A percentile compares a stretch with the other conserved stretches of the same genome.
Conservation (phyloP, 768 basidiomycete genomes). For the Rhizopogon rudus region DNA sequence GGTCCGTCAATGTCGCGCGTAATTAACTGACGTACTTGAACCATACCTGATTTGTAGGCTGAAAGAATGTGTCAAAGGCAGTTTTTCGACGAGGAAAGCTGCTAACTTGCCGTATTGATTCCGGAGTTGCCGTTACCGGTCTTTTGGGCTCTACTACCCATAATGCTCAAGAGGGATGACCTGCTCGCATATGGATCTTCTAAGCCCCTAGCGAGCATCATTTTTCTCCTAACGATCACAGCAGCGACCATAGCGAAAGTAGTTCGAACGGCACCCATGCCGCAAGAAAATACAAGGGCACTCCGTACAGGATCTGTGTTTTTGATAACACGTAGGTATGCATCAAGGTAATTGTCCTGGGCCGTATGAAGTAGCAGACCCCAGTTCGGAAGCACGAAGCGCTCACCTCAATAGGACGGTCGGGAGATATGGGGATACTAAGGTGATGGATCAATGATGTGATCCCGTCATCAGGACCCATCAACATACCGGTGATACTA, state of each 20-base stretch:
- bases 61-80: constrained; percentile 5
- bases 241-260: constrained; percentile 99
- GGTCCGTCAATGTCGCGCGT: constrained; percentile 10
- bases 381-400: not conserved
- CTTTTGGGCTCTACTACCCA: constrained; percentile 7
- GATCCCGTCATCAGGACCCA: not conserved
- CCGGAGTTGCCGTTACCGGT: constrained; percentile 29
- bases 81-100: not conserved
- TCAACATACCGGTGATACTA: constrained; percentile 68
- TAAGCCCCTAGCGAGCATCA: constrained; percentile 55
- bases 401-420: constrained; percentile 81
- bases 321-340: constrained; percentile 80
- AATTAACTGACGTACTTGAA: not conserved
- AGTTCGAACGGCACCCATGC: constrained; percentile 94
- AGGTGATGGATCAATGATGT: constrained; percentile 1
- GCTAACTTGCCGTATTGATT: constrained; percentile 42
- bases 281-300: constrained; percentile 90
- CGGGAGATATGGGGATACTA: constrained; percentile 93
- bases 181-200: constrained; percentile 73
- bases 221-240: constrained; percentile 76
- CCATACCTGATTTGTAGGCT: constrained; percentile 27
- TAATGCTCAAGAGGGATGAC: constrained; percentile 11
- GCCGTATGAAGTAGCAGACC: not conserved
- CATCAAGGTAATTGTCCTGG: constrained; percentile 93
- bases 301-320: constrained; percentile 75